phyloP scores from a whole-genome alignment of 176 grass and related monocot genomes.

The Olyra latifolia region DNA sequence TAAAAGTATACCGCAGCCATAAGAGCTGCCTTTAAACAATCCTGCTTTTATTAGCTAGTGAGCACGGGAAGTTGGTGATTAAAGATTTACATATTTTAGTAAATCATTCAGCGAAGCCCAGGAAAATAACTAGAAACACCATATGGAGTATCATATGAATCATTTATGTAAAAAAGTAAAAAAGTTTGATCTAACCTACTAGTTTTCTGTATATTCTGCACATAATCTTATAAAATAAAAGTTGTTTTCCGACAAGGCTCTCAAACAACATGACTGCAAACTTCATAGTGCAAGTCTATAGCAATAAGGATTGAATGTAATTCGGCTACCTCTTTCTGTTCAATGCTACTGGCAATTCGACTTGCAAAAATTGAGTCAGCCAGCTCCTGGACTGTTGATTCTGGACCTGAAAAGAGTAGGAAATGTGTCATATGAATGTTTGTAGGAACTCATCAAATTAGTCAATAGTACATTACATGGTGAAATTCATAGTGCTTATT shows the following conservation, averaged over 20 bases:
- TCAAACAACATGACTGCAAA: constrained; percentile 3
- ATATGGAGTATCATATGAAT: background rate
- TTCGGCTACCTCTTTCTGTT: constrained; percentile 45
- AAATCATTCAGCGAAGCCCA: background rate
- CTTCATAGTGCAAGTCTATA: background rate
- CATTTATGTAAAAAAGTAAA: background rate
- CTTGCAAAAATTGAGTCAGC: constrained; percentile 76
- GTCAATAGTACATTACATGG: background rate
- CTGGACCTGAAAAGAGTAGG: constrained; percentile 53
- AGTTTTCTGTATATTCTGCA: background rate
- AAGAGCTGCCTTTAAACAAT: background rate
- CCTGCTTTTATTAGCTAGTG: background rate
- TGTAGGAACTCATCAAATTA: constrained; percentile 16
- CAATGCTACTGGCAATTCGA: constrained; percentile 46
- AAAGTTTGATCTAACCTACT: background rate
- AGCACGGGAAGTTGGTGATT: background rate
- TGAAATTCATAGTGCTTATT: background rate
- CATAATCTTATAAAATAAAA: background rate
- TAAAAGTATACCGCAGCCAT: constrained; percentile 13
- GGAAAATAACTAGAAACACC: background rate
- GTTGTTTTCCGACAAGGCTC: background rate
- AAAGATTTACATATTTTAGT: background rate
- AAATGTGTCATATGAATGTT: constrained; percentile 26
- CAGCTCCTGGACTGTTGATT: constrained; percentile 55
- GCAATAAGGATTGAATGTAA: constrained; percentile 14